Conservation (phyloP, 2,329 filamentous ascomycete genomes). For the Penicillium decumbens region DNA sequence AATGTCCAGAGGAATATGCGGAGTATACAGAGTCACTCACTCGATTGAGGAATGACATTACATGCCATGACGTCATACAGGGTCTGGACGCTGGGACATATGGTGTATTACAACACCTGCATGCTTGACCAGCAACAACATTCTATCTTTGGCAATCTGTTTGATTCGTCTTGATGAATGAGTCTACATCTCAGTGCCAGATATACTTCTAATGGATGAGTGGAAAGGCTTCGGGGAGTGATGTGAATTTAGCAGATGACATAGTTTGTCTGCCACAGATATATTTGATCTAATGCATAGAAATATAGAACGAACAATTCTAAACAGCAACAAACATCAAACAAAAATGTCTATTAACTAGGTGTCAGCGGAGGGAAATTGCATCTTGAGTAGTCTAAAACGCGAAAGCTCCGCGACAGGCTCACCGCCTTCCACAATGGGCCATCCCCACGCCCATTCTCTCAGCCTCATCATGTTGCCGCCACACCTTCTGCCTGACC, state of each 20-base stretch:
- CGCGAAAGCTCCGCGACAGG: not conserved
- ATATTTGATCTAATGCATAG: not conserved
- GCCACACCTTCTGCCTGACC: constrained; percentile 19
- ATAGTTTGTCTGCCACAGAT: not conserved
- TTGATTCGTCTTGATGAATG: not conserved
- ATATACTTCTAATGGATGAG: not conserved
- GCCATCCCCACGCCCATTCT: constrained; percentile 17
- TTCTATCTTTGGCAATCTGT: not conserved
- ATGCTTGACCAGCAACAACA: not conserved
- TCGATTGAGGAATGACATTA: not conserved
- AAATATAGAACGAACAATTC: not conserved
- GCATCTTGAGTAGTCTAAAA: not conserved
- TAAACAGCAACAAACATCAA: not conserved
- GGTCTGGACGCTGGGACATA: not conserved
- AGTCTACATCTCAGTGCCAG: not conserved
- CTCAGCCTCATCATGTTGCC: constrained; percentile 21
- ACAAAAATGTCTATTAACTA: too few species aligned
- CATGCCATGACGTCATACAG: not conserved
- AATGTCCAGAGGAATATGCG: not conserved
- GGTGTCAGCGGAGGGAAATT: too few species aligned
- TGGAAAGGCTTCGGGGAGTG: not conserved
- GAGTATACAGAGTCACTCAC: not conserved
- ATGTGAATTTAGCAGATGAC: not conserved
- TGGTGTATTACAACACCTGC: not conserved
- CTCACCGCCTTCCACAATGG: constrained; percentile 25